Conservation (phyloP, 352 stramenopile genomes). For the Phytophthora idaei region DNA sequence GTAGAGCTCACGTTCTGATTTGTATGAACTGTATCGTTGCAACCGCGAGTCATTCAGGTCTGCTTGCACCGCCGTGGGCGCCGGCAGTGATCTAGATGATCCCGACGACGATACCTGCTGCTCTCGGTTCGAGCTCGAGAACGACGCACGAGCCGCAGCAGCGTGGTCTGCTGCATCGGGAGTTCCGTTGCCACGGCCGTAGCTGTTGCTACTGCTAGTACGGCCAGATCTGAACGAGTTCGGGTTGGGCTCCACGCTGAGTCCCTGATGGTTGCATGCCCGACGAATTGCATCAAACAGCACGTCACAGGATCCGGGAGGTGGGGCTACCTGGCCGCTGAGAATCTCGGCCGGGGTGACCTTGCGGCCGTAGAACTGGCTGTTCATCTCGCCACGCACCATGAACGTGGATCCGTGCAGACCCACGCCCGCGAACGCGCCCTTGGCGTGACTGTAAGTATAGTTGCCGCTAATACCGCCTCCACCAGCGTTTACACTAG, state of each 20-base stretch:
- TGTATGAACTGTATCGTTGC: conserved; percentile 76
- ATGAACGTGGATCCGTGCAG: conserved; percentile 87
- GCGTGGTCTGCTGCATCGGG: conserved; percentile 37
- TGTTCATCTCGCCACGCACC: conserved; percentile 85
- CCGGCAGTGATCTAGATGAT: conserved; percentile 27
- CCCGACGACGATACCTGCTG: conserved; percentile 28
- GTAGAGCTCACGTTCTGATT: conserved; percentile 82
- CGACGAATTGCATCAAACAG: conserved; percentile 76
- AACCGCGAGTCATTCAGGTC: conserved; percentile 72
- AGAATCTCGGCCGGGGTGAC: conserved; percentile 85
- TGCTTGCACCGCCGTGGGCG: conserved; percentile 31
- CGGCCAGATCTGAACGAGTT: conserved; percentile 32
- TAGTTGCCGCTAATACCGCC: conserved; percentile 84
- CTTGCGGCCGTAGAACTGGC: conserved; percentile 83
- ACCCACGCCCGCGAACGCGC: conserved; percentile 75
- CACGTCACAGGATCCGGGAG: conserved; percentile 62
- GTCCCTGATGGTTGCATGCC: conserved; percentile 36
- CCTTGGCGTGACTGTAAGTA: conserved; percentile 88
- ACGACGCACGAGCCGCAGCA: conserved; percentile 31
- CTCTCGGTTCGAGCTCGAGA: conserved; percentile 19
- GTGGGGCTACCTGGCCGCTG: conserved; percentile 71
- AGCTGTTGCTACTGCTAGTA: conserved; percentile 35
- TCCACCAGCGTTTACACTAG: conserved; percentile 79
- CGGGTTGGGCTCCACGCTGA: conserved; percentile 21
- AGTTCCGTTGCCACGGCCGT: conserved; percentile 17